A percentile compares a stretch with the other conserved stretches of the same genome.
Conservation (phyloP, 2,329 filamentous ascomycete species). For the Exophiala oligosperma region DNA sequence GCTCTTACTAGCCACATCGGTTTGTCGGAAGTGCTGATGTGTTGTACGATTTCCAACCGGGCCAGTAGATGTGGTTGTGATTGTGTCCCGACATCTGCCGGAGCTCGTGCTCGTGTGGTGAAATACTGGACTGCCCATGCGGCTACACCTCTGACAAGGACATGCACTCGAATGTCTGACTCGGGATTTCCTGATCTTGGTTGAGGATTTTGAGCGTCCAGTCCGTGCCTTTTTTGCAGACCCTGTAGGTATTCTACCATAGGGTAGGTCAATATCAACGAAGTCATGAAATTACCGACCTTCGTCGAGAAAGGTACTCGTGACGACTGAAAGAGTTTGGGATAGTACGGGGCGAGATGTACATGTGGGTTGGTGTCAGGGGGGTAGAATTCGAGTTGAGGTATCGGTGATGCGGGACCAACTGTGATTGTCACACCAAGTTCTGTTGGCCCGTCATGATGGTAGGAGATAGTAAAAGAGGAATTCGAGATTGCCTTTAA, state of each 20-base stretch:
- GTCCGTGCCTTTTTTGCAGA: conserved; percentile 19
- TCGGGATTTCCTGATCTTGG: background rate
- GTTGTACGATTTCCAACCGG: conserved; percentile 26
- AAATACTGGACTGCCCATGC: conserved; percentile 27
- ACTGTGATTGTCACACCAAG: conserved; percentile 15
- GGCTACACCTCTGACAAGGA: conserved; percentile 20
- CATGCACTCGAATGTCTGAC: conserved; percentile 21
- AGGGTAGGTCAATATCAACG: conserved; percentile 43
- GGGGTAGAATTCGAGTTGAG: conserved; percentile 23
- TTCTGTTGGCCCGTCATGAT: conserved; percentile 11
- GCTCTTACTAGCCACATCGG: conserved; percentile 27
- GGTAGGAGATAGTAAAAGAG: conserved; percentile 22
- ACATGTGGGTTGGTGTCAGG: conserved; percentile 22
- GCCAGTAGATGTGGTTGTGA: conserved; percentile 24
- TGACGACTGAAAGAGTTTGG: conserved; percentile 11
- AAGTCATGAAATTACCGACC: conserved; percentile 22
- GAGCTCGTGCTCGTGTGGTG: conserved; percentile 7
- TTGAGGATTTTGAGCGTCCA: background rate
- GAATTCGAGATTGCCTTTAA: conserved; percentile 20
- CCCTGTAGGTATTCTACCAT: conserved; percentile 41
- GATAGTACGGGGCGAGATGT: conserved; percentile 14
- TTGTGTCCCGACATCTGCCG: conserved; percentile 12
- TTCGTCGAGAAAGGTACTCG: conserved; percentile 16
- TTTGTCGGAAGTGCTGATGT: conserved; percentile 14
- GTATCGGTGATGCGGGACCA: conserved; percentile 2